Evolutionary conservation across 306 rosid genomes (phyloP), one percentile per base, ranked within the genome.

Genomic region (Echinosophora koreensis): DNA sequence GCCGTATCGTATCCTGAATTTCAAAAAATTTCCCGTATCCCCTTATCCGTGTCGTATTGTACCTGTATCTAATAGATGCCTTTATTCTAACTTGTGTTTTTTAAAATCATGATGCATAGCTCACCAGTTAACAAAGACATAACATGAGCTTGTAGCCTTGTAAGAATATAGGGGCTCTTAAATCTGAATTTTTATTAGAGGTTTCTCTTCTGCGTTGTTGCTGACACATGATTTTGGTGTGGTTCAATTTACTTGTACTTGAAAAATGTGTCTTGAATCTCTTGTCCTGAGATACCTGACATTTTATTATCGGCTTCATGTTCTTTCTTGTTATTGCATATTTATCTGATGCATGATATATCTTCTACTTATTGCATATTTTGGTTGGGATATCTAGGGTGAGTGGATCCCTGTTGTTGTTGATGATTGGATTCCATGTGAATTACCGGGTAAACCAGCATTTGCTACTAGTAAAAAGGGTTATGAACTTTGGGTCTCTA

Each of bases 371-470:
- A 16, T 63, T 44, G 58, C 61, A 54, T 81, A 22, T 81, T 63
- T 14, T 69, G 77, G 50, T 80, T 74, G 42, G 28, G 61, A 57
- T 80, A 71, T 62, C 38, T 75, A 95, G 99, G 97, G 99, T 66
- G 99, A 96, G 82, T 96, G 99, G 99, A 91, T 96, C 50, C 99
- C 98, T 15, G 99, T 96, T 74, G 98, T 96, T 72, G 98, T 96
- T 55, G 99, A 96, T 73, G 99, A 96, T 84, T 96, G 99, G 99
- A 86, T 96, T 80, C 99, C 99, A 4, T 96, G 99, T 80, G 99
- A 96, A 73, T 87, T 93, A 28, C 96, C 85, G 62, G 98, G 99
- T 67, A 92, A 88, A 89, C 98, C 99, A 6, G 98, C 98, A 60
- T 96, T 96, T 87, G 99, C 97, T 47, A 92, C 98, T 10, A 96